Percentiles rank a stretch among this genome's conserved stretches.
Conservation (phyloP, 495 filamentous ascomycete genomes). For the Talaromyces thailandensis region DNA sequence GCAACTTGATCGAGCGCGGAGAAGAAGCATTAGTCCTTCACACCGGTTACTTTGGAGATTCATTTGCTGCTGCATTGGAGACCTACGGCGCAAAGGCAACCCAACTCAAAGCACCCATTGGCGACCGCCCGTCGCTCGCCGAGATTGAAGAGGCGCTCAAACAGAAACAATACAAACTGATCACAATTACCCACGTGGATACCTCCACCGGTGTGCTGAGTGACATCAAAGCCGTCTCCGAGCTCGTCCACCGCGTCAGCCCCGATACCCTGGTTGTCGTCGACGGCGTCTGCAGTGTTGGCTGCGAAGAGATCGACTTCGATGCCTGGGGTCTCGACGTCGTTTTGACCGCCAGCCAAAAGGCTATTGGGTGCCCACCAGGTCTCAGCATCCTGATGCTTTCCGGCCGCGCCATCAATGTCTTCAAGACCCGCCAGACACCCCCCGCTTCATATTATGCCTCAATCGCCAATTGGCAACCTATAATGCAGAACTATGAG, state of each 20-base stretch:
- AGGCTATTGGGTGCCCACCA: conserved; percentile 91
- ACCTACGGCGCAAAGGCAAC: conserved; percentile 86
- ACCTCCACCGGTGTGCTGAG: conserved; percentile 92
- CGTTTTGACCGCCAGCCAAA: conserved; percentile 89
- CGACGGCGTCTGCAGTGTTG: conserved; percentile 95
- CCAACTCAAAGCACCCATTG: conserved; percentile 81
- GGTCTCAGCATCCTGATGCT: conserved; percentile 89
- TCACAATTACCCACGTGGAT: conserved; percentile 95
- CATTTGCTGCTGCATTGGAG: conserved; percentile 82
- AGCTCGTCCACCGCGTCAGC: conserved; percentile 74
- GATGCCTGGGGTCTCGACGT: conserved; percentile 91
- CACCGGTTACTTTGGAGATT: conserved; percentile 95
- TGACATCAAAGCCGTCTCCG: conserved; percentile 75
- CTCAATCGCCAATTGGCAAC: conserved; percentile 93
- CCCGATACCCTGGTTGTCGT: conserved; percentile 86
- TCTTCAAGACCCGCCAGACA: conserved; percentile 67
- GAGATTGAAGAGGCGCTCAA: conserved; percentile 81
- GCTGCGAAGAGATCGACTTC: conserved; percentile 90
- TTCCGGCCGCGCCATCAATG: conserved; percentile 79
- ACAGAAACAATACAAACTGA: conserved; percentile 79
- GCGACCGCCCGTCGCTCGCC: conserved; percentile 75
- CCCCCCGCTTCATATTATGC: conserved; percentile 84
- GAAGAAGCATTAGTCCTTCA: conserved; percentile 90
- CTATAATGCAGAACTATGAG: conserved; percentile 99
- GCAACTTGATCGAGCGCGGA: conserved; percentile 78